Percentiles rank a stretch among this genome's conserved stretches.
These are phyloP conservation scores for Moesziomyces antarcticus DNA, from an alignment of 1,284 basidiomycete genomes.

Conservation along the genomic window DNA sequence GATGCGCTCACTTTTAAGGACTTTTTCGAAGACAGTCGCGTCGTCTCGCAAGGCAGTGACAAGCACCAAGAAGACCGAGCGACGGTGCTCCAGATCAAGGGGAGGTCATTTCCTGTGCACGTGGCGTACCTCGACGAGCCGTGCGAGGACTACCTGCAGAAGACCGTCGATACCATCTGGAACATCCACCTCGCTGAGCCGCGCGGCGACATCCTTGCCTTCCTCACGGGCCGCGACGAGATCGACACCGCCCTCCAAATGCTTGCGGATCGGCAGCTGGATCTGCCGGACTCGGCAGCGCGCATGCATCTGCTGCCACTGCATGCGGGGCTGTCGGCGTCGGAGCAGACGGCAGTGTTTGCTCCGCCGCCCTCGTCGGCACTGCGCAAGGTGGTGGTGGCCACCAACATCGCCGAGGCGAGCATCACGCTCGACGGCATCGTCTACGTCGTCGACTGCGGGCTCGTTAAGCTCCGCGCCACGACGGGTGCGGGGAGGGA, in stretches of 20 bases:
- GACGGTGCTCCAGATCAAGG: conserved; percentile 67
- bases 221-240: conserved; percentile 69
- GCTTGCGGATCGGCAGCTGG: conserved; percentile 80
- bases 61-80: conserved; percentile 28
- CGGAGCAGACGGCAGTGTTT: conserved; percentile 88
- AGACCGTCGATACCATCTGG: conserved; percentile 68
- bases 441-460: conserved; percentile 92
- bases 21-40: conserved; percentile 76
- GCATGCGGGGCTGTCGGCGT: conserved; percentile 85
- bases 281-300: conserved; percentile 74
- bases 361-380: conserved; percentile 77
- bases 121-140: conserved; percentile 67
- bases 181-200: conserved; percentile 72
- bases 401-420: conserved; percentile 97
- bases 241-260: conserved; percentile 82
- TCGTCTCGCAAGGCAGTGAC: background rate
- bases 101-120: conserved; percentile 68
- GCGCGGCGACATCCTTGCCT: conserved; percentile 70
- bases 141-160: conserved; percentile 65
- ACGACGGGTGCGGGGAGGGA: conserved; percentile 62
- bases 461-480: conserved; percentile 85
- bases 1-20: conserved; percentile 88
- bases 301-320: conserved; percentile 77
- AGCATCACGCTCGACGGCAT: conserved; percentile 97
- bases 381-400: conserved; percentile 84